Percentiles rank a stretch among this genome's conserved stretches.
phyloP scores from a whole-genome alignment of 1,139 yeast species.

The Scheffersomyces insectosa region DNA sequence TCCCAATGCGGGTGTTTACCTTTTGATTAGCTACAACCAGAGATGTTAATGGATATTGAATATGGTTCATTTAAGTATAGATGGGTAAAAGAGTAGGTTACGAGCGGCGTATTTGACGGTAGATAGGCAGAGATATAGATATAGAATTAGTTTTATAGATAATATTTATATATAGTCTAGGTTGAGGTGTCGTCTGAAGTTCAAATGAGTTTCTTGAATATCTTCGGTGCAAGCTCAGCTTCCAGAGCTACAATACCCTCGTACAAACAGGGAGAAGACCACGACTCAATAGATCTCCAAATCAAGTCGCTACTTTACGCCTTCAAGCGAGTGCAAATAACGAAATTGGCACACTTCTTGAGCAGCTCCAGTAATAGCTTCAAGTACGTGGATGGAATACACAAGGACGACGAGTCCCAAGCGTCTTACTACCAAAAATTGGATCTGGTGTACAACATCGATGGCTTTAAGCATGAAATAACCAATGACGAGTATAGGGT shows the following conservation, averaged over 20 bases:
- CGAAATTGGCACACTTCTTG: slow-evolving; percentile 43
- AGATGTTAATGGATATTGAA: too few species aligned
- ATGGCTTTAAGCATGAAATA: slow-evolving; percentile 42
- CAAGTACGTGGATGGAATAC: slow-evolving; percentile 15
- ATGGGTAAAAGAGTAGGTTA: too few species aligned
- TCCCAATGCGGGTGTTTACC: too few species aligned
- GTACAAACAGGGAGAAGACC: slow-evolving; percentile 45
- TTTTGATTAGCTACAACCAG: too few species aligned
- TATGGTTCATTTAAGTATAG: too few species aligned
- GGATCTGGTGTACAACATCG: slow-evolving; percentile 54
- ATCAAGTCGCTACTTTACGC: slow-evolving; percentile 57
- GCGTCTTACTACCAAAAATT: slow-evolving; percentile 28
- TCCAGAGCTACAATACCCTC: slow-evolving; percentile 36
- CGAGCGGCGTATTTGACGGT: too few species aligned
- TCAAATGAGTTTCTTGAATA: slow-evolving; percentile 12
- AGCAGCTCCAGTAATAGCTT: slow-evolving; percentile 19
- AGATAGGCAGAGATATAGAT: neutral
- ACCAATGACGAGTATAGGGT: slow-evolving; percentile 59
- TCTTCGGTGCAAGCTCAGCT: neutral
- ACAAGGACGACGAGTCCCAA: slow-evolving; percentile 3
- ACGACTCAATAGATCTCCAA: slow-evolving; percentile 61
- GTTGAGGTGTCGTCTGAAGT: neutral
- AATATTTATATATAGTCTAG: neutral
- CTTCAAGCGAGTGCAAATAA: slow-evolving; percentile 53
- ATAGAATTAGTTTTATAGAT: neutral